Base-by-base conservation (phyloP, 2,329 filamentous ascomycete genomes). In the Chaetothyriales sp. region DNA sequence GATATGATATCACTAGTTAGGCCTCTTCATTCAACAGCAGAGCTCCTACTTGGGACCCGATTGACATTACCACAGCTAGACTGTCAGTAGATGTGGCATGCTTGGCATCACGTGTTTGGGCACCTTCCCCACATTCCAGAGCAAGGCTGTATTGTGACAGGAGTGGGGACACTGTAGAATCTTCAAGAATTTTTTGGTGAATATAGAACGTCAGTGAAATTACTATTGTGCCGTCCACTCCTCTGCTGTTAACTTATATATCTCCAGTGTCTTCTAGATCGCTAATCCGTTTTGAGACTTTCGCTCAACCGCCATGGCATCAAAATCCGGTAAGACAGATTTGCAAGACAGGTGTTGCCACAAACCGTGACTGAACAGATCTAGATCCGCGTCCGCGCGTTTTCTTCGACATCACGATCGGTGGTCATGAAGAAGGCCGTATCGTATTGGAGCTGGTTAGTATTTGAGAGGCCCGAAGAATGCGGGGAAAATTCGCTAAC, bases 381-480 rank as follows among this genome's bases (percentile, higher is more conserved):
- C 43, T n/a, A 28, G 58, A 65, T 73, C 74, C 74, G 66, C 83
- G 85, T 63, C 79, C 80, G 65, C 82, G 85, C 61, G 89, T 95
- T 71, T 98, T 83, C 74, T 95, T 98, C 68, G 89, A 96, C 73
- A 82, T 98, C 65, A 74, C 81, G 55, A 83, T 96, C 64, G 88
- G 84, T 64, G 77, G 79, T 53, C 77, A 80, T 61, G 72, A 78
- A 44, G 77, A 80, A 54, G 89, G 88, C 54, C 83, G 90, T 58
- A 75, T 98, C 66, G 80, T 78, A 56, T 90, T 98, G 69, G 87
- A 95, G 73, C 80, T 98, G 58, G 78, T 81, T 68, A 65, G 77
- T 69, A n/a, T 39, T n/a, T n/a, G n/a, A n/a, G n/a, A n/a, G n/a
- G n/a, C n/a, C 25, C 26, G 20, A 19, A 48, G 22, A 32, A 15